These are phyloP conservation scores for Cadophora sp. DNA, from an alignment of 2,329 filamentous ascomycete genomes.

Conservation along the genomic window DNA sequence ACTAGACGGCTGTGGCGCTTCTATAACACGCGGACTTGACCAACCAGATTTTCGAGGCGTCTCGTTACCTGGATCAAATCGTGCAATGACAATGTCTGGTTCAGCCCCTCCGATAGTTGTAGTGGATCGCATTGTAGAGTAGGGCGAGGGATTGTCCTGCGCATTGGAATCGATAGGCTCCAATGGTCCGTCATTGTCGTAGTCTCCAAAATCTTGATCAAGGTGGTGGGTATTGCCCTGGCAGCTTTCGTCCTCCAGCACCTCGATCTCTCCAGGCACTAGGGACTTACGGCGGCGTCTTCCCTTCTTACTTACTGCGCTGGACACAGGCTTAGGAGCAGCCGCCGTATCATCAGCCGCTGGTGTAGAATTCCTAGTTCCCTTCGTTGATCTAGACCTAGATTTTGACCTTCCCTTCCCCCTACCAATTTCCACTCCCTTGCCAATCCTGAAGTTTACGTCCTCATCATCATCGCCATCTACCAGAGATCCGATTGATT, in stretches of 20 bases:
- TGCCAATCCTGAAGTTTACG: slow-evolving; percentile 34
- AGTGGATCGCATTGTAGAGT: slow-evolving; percentile 36
- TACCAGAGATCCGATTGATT: slow-evolving; percentile 37
- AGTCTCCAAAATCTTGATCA: slow-evolving; percentile 6
- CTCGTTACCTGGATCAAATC: slow-evolving; percentile 38
- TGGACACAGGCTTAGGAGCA: slow-evolving; percentile 23
- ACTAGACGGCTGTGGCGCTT: slow-evolving; percentile 23
- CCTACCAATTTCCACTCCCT: slow-evolving; percentile 33
- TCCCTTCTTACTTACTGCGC: slow-evolving; percentile 32
- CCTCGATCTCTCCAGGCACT: slow-evolving; percentile 28
- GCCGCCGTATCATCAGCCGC: slow-evolving; percentile 20
- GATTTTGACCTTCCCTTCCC: slow-evolving; percentile 40
- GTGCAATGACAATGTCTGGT: slow-evolving; percentile 38
- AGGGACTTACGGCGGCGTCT: slow-evolving; percentile 33
- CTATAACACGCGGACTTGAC: slow-evolving; percentile 39
- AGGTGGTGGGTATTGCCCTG: slow-evolving; percentile 7
- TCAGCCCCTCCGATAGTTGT: slow-evolving; percentile 25
- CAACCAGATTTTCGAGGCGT: slow-evolving; percentile 37
- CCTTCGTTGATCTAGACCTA: slow-evolving; percentile 36
- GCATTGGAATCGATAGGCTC: slow-evolving; percentile 22
- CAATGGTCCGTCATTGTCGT: slow-evolving; percentile 19
- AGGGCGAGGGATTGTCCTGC: slow-evolving; percentile 24
- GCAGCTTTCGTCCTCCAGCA: slow-evolving; percentile 27
- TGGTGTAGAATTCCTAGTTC: slow-evolving; percentile 30
- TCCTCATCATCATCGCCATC: slow-evolving; percentile 39